Base-by-base conservation (phyloP, 495 filamentous ascomycete species). In the Penicillium mononematosum region DNA sequence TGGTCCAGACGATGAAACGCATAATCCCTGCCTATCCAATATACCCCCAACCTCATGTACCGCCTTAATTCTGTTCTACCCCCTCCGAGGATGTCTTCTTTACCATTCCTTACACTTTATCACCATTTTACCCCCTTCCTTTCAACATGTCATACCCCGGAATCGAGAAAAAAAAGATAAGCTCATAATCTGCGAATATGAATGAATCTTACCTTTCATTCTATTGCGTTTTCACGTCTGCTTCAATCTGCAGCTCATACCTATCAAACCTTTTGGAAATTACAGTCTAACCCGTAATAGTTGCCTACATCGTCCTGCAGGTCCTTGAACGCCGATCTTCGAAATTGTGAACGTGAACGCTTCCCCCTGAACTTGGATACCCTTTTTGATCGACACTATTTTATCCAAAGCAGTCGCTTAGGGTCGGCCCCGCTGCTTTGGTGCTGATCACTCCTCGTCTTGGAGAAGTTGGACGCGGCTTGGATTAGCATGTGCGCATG, bases 251-350 rank as follows among this genome's bases (percentile, higher is more conserved):
- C 51, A 54, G 20, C 38, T 45, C 31, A 29, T 44, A 31, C 24
- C 31, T 42, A 41, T 20, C 11, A 3, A 49, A 22, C 6, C 25
- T 36, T 19, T 41, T 31, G n/a, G n/a, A 22, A 16, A 45, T 29
- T 31, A 48, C 25, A 49, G 8, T 57, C 63, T 66, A 66, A 68
- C 63, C 14, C 34, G 29, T 61, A 36, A 58, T 68, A 73, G 72
- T 75, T 56, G 72, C 72, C 68, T 75, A 75, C 58, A 5, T 73
- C 51, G 55, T 64, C 10, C 47, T 69, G 6, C 66, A 70, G 47
- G 25, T 68, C 29, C 67, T 75, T 50, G 70, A 73, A 43, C 68
- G 68, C 55, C 67, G 66, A 43, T 51, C 63, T 9, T 65, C 72
- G 47, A 75, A 72, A 53, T 56, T 73, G n/a, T 75, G 60, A 68